Evolutionary conservation across 805 yeast genomes (phyloP), one percentile per base, ranked within the genome.

Genomic region (Clavispora santaluciae): DNA sequence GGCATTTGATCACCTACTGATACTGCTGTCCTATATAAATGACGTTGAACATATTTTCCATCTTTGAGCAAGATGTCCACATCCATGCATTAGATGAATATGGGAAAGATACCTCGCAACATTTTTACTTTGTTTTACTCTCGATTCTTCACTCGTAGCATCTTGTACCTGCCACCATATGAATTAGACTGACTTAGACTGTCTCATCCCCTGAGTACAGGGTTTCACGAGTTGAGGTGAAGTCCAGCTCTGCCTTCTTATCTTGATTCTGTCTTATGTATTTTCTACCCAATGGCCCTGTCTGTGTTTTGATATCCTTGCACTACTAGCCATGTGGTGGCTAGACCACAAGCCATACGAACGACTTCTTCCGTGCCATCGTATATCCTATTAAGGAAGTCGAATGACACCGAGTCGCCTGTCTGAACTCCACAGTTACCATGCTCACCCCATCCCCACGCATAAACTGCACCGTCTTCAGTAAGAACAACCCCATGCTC

Each of bases 391-490:
- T 73, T 73, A 16, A 72, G 48, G 33, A 60, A 54, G 43, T 59
- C 62, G 44, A 61, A 70, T 3, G 70, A 65, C 35, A 64, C 74
- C 36, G 38, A 63, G 26, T 42, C 59, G 16, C 48, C 39, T 2
- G 15, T 22, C 17, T 59, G 56, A 1, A 41, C 37, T 0, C 96
- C 95, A 63, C 98, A 91, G 57, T 91, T 91, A 0, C 99, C 99
- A 60, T 91, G 99, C 55, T 93, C 98, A 11, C 96, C 97, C 99
- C 99, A 91, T 0, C 99, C 99, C 98, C 98, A 93, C 2, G 90
- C 74, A 40, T 55, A 65, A 0, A 89, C 81, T 7, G 42, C 37
- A 29, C 60, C 50, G 12, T 56, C 48, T 1, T 34, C n/a, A 1
- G 51, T 38, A 6, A 60, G 55, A 9, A 76, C 51, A 13, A 89